These are phyloP conservation scores for Pseudoperonospora humuli DNA, from an alignment of 352 stramenopile genomes.

Conservation along the genomic window DNA sequence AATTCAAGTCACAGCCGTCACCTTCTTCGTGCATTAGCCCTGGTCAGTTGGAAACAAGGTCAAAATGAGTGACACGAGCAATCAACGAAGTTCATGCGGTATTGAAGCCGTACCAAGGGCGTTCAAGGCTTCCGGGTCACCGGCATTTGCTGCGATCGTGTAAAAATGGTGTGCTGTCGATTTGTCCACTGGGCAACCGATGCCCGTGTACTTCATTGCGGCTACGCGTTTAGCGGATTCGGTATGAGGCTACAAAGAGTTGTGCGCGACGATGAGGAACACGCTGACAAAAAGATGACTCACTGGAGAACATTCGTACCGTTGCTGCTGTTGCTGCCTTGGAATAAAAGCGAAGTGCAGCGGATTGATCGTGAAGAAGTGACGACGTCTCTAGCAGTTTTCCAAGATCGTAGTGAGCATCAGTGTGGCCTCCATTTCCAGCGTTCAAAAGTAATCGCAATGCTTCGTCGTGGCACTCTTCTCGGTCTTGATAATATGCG, in stretches of 20 bases:
- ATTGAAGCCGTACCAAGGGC: slow-evolving; percentile 36
- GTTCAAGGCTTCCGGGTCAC: slow-evolving; percentile 59
- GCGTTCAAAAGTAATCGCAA: slow-evolving; percentile 48
- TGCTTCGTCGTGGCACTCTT: slow-evolving; percentile 56
- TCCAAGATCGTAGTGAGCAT: slow-evolving; percentile 38
- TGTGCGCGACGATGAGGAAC: not conserved
- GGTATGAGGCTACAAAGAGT: slow-evolving; percentile 22
- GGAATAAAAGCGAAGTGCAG: slow-evolving; percentile 50
- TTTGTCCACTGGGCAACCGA: slow-evolving; percentile 44
- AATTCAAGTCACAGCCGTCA: slow-evolving; percentile 62
- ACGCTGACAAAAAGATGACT: not conserved
- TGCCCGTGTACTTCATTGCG: slow-evolving; percentile 53
- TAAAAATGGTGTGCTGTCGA: slow-evolving; percentile 40
- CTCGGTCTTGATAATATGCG: slow-evolving; percentile 35
- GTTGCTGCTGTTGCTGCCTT: slow-evolving; percentile 36
- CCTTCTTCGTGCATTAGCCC: slow-evolving; percentile 72
- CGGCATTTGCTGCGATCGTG: too few relatives aligned
- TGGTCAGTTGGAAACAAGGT: slow-evolving; percentile 1
- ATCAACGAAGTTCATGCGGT: not conserved
- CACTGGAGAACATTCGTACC: slow-evolving; percentile 6
- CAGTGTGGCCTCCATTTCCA: slow-evolving; percentile 26
- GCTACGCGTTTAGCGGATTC: slow-evolving; percentile 48
- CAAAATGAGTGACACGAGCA: not conserved
- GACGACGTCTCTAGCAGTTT: slow-evolving; percentile 48
- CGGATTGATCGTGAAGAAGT: slow-evolving; percentile 38